Evolutionary conservation across 2,329 filamentous ascomycete species (phyloP), one percentile per base, ranked within the genome.

Genomic region (Fusarium brevicatenulatum): DNA sequence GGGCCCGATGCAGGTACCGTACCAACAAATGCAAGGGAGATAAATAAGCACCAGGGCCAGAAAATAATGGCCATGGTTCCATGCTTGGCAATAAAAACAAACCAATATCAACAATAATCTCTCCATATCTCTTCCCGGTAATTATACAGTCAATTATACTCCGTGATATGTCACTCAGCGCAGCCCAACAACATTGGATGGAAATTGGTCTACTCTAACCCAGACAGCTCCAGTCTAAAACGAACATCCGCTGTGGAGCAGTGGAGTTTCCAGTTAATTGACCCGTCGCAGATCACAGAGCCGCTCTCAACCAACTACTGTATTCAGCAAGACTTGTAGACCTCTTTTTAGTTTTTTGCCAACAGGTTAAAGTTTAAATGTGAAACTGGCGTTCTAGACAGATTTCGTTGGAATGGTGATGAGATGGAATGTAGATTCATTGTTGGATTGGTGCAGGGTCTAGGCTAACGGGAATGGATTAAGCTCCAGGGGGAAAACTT

Each of bases 401-500:
- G 13, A 28, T 19, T 19, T 12, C 8, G 16, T 18, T 66, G 66
- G 66, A 66, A 66, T 66, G 61, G 4, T 25, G n/a, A 28, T 12
- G 9, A 18, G 25, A 40, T 32, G 28, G 19, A 49, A 49, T 60
- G 32, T 19, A 52, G 23, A 54, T 54, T 30, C 7, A 30, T 30
- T 7, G 36, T 42, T 10, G 15, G 50, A 18, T 54, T 23, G 19
- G 23, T 4, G 25, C 40, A 60, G 36, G 65, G 65, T 19, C 47
- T 18, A 39, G n/a, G 52, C 68, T 59, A 66, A 60, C 54, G 53
- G 57, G 44, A 60, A 57, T 40, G 34, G 34, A 28, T 18, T 40
- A 54, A 54, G 50, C 23, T 68, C 54, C 70, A 73, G 70, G 70
- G 70, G 70, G 70, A 36, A 36, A 52, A 36, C 18, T 21, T 25